Conservation (phyloP, 768 basidiomycete genomes). For the Naganishia friedmannii region DNA sequence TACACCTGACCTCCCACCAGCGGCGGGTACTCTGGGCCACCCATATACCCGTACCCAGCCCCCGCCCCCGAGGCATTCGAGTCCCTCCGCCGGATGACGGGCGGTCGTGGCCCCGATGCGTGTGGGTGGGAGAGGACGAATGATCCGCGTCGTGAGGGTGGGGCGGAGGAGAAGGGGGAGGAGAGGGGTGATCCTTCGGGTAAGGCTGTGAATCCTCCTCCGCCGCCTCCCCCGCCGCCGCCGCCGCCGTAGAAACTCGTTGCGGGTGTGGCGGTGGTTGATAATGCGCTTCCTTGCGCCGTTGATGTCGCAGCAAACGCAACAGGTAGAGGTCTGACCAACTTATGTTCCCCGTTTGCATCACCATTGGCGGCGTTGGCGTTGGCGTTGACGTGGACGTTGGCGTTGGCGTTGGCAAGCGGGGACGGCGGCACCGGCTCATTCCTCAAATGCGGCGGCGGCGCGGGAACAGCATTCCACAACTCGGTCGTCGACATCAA, state of each 20-base stretch:
- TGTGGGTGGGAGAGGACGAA: conserved; percentile 13
- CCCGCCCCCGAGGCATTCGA: conserved; percentile 30
- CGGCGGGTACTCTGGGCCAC: neutral
- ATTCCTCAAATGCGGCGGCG: conserved; percentile 1
- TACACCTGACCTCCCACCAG: conserved; percentile 33
- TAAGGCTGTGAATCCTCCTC: conserved; percentile 24
- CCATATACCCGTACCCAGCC: no score
- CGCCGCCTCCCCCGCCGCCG: no score
- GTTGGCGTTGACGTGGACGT: no score
- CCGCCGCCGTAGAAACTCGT: neutral
- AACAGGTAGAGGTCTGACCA: neutral
- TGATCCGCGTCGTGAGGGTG: conserved; percentile 17
- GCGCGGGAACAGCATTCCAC: conserved; percentile 7
- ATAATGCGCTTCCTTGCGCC: neutral
- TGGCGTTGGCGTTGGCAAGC: neutral
- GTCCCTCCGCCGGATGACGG: conserved; percentile 25
- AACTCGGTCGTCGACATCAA: neutral
- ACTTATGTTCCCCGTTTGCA: neutral
- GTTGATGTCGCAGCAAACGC: neutral
- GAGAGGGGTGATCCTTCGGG: conserved; percentile 14
- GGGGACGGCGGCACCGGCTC: neutral
- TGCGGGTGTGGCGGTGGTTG: neutral
- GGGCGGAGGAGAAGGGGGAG: conserved; percentile 14
- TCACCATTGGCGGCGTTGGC: neutral
- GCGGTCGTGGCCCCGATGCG: conserved; percentile 12